phyloP scores from a whole-genome alignment of 2,329 filamentous ascomycete species.

The Xylaria arbuscula region DNA sequence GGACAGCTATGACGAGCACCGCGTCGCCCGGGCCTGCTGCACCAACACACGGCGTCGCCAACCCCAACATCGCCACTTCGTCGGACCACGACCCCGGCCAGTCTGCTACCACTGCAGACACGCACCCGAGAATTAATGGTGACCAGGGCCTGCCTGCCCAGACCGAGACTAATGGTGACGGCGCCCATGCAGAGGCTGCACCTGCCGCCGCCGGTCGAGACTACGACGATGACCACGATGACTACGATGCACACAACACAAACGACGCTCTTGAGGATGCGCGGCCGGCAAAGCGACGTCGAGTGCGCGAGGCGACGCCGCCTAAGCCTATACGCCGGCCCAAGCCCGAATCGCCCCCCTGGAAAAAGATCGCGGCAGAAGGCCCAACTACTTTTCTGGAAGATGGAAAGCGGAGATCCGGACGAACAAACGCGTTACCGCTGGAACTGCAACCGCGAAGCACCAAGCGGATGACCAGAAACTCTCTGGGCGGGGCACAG shows the following conservation, averaged over 20 bases:
- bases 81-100: slow-evolving; percentile 7
- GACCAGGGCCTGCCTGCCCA: slow-evolving; percentile 28
- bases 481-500: slow-evolving; percentile 54
- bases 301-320: slow-evolving; percentile 63
- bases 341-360: slow-evolving; percentile 82
- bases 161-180: slow-evolving; percentile 36
- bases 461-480: slow-evolving; percentile 64
- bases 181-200: slow-evolving; percentile 29
- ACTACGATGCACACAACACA: slow-evolving; percentile 36
- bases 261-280: slow-evolving; percentile 50
- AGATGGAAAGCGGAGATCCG: slow-evolving; percentile 76
- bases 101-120: neutral
- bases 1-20: slow-evolving; percentile 68
- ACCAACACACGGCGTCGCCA: slow-evolving; percentile 51
- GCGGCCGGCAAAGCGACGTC: slow-evolving; percentile 73
- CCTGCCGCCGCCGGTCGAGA: slow-evolving; percentile 41
- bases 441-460: slow-evolving; percentile 62
- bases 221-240: slow-evolving; percentile 23
- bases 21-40: slow-evolving; percentile 62
- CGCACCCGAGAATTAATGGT: neutral
- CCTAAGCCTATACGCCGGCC: slow-evolving; percentile 50
- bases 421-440: slow-evolving; percentile 69
- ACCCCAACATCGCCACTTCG: slow-evolving; percentile 35
- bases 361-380: slow-evolving; percentile 87
- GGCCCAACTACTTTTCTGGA: slow-evolving; percentile 87